A percentile compares a stretch with the other conserved stretches of the same genome.
Conservation (phyloP, 1,284 basidiomycete species). For the Naganishia liquefaciens region DNA sequence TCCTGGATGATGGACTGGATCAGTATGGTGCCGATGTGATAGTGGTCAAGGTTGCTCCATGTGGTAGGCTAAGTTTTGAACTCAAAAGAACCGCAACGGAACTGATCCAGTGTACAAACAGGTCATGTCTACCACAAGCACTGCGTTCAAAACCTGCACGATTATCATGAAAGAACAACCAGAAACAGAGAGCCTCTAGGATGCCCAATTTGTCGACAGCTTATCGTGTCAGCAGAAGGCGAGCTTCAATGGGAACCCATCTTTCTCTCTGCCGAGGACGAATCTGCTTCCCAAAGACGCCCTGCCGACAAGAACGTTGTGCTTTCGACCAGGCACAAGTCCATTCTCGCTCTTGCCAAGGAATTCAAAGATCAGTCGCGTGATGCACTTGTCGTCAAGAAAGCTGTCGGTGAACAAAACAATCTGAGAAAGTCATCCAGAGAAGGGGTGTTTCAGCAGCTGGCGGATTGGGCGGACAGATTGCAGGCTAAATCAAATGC, state of each 20-base stretch:
- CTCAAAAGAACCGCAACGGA: too few species aligned
- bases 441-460: conserved; percentile 20
- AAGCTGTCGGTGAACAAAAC: not conserved
- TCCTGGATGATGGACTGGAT: conserved; percentile 15
- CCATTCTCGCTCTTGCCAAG: conserved; percentile 11
- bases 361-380: conserved; percentile 21
- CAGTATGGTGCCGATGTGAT: not conserved
- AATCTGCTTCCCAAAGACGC: conserved; percentile 13
- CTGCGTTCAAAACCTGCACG: conserved; percentile 9
- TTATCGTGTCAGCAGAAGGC: conserved; percentile 12
- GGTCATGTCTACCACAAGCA: conserved; percentile 16
- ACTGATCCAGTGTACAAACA: not conserved
- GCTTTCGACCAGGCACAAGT: not conserved
- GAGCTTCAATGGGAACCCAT: conserved; percentile 13
- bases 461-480: conserved; percentile 19
- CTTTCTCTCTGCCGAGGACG: conserved; percentile 22
- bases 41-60: conserved; percentile 16
- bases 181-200: not conserved
- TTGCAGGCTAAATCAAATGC: not conserved
- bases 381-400: conserved; percentile 9
- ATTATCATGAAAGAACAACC: conserved; percentile 11
- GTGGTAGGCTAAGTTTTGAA: not conserved
- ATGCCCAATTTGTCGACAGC: conserved; percentile 13
- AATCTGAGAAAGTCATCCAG: conserved; percentile 9
- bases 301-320: not conserved